Base-by-base conservation (phyloP, 208 protist species). In the Tetramitus jugosus region DNA sequence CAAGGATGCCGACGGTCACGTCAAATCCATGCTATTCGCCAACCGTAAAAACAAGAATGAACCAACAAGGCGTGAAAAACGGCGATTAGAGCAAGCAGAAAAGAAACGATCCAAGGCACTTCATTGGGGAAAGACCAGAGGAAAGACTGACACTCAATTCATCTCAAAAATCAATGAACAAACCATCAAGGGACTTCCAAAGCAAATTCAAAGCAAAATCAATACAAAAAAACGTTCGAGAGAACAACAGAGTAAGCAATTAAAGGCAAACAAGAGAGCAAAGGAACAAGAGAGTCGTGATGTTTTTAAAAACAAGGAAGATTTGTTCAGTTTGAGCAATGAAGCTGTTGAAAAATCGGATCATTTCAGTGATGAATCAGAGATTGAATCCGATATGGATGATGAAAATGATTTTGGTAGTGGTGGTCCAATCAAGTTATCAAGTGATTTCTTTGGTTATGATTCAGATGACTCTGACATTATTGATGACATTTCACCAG, bases 391-490 rank as follows among this genome's bases (percentile, higher is more conserved):
- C 7, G 10, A 37, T 2, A 7, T 10, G 1, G 56, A 62, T 37
- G 56, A 62, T 35, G 56, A 62, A 29, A 8, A 62, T 62, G 56
- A 62, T 62, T 20, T 37, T 33, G 0, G 0, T 33, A 10, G n/a
- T 62, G 14, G 35, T 62, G 23, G 35, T 31, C 20, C 20, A 4
- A 37, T 31, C 14, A 14, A 14, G 14, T 52, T 20, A 14, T 20
- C 17, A 60, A 31, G 31, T 40, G n/a, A n/a, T n/a, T n/a, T n/a
- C n/a, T n/a, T n/a, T n/a, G n/a, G n/a, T 49, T 71, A 71, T n/a
- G 33, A 71, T 49, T 71, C 65, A 0, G 65, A 71, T 74, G 43
- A 45, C 31, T 74, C 67, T 35, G 67, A 74, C 1, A 74, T 74
- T 74, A 53, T 53, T 6, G 67, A 74, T 23, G 67, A 74, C 26